Evolutionary conservation across 169 alveolate species (phyloP), one percentile per base, ranked within the genome.

Genomic region (Blepharisma undulans): DNA sequence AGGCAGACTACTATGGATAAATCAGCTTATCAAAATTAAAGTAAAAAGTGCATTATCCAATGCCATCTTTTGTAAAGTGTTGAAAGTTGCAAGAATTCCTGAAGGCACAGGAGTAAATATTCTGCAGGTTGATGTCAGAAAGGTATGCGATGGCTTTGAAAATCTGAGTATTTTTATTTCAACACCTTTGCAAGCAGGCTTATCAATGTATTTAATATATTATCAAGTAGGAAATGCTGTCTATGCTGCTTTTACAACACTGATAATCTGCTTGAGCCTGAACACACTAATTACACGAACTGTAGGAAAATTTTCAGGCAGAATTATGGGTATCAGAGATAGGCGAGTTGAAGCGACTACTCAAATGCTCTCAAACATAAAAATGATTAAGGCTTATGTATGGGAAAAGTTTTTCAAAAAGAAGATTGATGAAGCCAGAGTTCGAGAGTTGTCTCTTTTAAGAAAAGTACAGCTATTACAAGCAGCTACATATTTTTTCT

Each of bases 321-420:
- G 34, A 32, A 78, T 78, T 21, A 78, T 78, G 86, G 29, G 34
- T 2, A 12, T 36, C 32, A 84, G 74, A 10, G 89, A 84, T 29
- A 33, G 89, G 30, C 93, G 97, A 89, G 92, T 95, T 92, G 93
- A 92, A 86, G 76, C 89, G 27, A 93, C 97, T 18, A 90, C 97
- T 4, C 95, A 94, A 88, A 84, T 95, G 25, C 91, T 96, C 30
- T 93, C 94, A 66, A 95, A 94, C 85, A 97, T 97, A 81, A 95
- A 96, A 91, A 92, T 95, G 25, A 93, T 97, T 36, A 98, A 98
- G 90, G 88, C 97, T 79, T 96, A 97, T 92, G 96, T 96, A 7
- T 98, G 99, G 99, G 97, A 96, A 74, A 92, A 93, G 34, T 72
- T 95, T 8, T 97, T 98, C 92, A 30, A 89, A 18, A 86, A 91